A percentile compares a stretch with the other conserved stretches of the same genome.
Evolutionary conservation across 2,329 filamentous ascomycete species (phyloP).

Genomic region (Ascosphaera apis): DNA sequence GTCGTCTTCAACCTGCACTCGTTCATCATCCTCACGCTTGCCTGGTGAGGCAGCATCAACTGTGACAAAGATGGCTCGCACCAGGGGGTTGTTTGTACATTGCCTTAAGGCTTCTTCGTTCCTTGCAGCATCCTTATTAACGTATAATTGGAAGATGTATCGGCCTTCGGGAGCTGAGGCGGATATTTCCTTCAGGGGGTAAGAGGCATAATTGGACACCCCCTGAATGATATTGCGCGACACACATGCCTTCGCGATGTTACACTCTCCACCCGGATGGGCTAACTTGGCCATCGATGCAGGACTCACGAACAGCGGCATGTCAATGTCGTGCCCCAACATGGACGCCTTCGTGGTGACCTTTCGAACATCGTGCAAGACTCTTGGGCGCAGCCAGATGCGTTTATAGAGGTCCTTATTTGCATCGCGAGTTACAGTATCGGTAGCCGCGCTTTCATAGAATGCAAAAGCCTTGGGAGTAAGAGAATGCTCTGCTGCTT

Average conservation of each 20-base stretch:
- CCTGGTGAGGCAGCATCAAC: slow-evolving; percentile 32
- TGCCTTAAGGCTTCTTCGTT: slow-evolving; percentile 24
- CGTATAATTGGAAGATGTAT: slow-evolving; percentile 34
- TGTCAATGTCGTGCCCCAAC: slow-evolving; percentile 27
- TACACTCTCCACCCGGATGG: slow-evolving; percentile 40
- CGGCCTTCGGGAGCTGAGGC: slow-evolving; percentile 17
- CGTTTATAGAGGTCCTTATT: slow-evolving; percentile 32
- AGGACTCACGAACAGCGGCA: slow-evolving; percentile 41
- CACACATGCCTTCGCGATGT: slow-evolving; percentile 30
- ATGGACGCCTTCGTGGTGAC: slow-evolving; percentile 31
- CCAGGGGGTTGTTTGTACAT: slow-evolving; percentile 18
- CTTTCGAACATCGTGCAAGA: slow-evolving; percentile 31
- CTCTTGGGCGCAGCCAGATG: slow-evolving; percentile 36
- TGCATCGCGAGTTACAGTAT: slow-evolving; percentile 30
- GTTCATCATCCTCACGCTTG: slow-evolving; percentile 34
- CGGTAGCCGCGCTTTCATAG: slow-evolving; percentile 42
- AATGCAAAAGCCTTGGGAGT: slow-evolving; percentile 46
- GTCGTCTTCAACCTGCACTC: slow-evolving; percentile 24
- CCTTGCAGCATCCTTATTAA: slow-evolving; percentile 27
- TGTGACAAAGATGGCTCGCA: slow-evolving; percentile 27
- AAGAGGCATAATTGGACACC: slow-evolving; percentile 39
- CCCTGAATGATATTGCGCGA: slow-evolving; percentile 32
- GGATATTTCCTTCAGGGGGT: slow-evolving; percentile 31
- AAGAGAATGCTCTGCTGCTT: slow-evolving; percentile 30
- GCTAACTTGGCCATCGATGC: slow-evolving; percentile 41